phyloP scores from a whole-genome alignment of 345 rosid genomes.

The Psidium friedrichsthalianum region DNA sequence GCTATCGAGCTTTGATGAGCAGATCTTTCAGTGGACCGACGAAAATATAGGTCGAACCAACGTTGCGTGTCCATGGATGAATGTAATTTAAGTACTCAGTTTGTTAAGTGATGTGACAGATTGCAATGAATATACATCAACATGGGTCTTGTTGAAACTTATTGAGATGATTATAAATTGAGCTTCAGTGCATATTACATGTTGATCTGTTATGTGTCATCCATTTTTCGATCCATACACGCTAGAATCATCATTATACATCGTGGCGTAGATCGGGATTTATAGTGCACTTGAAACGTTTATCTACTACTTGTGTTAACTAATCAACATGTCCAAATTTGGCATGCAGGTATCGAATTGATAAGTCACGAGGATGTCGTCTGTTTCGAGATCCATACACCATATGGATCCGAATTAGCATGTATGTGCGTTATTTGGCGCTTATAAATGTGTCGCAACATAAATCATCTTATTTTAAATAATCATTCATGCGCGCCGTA shows the following conservation, averaged over 20 bases:
- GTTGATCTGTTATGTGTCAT: neutral
- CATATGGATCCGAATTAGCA: neutral
- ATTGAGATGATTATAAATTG: neutral
- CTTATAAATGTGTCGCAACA: neutral
- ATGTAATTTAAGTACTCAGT: neutral
- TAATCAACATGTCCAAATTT: neutral
- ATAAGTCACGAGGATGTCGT: neutral
- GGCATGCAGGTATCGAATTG: neutral
- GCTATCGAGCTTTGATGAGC: neutral
- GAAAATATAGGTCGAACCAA: neutral
- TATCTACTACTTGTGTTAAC: neutral
- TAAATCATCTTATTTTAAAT: neutral
- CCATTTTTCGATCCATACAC: neutral
- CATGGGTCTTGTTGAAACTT: neutral
- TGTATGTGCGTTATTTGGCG: neutral
- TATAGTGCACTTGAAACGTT: neutral
- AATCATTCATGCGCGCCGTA: no score
- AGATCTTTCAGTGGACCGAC: neutral
- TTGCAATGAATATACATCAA: neutral
- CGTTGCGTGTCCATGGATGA: neutral
- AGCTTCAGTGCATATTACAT: neutral
- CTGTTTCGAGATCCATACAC: neutral
- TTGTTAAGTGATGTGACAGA: neutral
- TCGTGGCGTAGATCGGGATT: neutral
- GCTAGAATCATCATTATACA: neutral